phyloP scores from a whole-genome alignment of 768 basidiomycete genomes.

The Hypholoma fasciculare region DNA sequence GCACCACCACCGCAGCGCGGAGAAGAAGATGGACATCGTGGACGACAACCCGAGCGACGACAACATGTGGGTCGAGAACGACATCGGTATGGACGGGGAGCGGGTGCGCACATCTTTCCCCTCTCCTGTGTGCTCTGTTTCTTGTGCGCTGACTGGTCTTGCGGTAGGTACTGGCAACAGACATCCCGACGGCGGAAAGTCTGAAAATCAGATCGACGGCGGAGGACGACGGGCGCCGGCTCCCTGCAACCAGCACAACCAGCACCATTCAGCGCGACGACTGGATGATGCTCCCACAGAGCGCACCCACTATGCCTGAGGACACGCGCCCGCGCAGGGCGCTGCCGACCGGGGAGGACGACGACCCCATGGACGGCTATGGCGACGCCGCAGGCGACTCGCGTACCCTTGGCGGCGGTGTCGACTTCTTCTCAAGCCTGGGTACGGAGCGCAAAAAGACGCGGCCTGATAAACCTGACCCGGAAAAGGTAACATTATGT shows the following conservation, averaged over 20 bases:
- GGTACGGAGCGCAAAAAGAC: constrained; percentile 81
- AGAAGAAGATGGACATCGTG: constrained; percentile 46
- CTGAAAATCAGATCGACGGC: constrained; percentile 69
- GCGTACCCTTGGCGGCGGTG: constrained; percentile 53
- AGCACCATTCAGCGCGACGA: constrained; percentile 68
- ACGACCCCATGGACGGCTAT: constrained; percentile 67
- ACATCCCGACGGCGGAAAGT: constrained; percentile 76
- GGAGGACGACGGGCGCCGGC: constrained; percentile 39
- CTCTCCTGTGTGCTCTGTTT: constrained; percentile 9
- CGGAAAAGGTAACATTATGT: constrained; percentile 57
- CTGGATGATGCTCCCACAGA: constrained; percentile 80
- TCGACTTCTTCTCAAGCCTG: constrained; percentile 89
- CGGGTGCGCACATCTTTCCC: constrained; percentile 44
- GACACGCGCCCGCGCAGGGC: constrained; percentile 21
- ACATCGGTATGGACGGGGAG: constrained; percentile 77
- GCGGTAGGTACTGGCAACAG: constrained; percentile 59
- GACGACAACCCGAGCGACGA: constrained; percentile 78
- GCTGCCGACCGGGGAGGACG: constrained; percentile 24
- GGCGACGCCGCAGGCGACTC: constrained; percentile 46
- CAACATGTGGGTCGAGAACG: constrained; percentile 88
- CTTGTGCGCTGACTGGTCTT: not conserved
- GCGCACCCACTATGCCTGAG: constrained; percentile 26
- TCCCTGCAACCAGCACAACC: constrained; percentile 50
- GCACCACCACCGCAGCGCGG: constrained; percentile 39
- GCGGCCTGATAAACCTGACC: constrained; percentile 57